Conservation (phyloP, 2,329 filamentous ascomycete species). For the Cordyceps cateniannulata region DNA sequence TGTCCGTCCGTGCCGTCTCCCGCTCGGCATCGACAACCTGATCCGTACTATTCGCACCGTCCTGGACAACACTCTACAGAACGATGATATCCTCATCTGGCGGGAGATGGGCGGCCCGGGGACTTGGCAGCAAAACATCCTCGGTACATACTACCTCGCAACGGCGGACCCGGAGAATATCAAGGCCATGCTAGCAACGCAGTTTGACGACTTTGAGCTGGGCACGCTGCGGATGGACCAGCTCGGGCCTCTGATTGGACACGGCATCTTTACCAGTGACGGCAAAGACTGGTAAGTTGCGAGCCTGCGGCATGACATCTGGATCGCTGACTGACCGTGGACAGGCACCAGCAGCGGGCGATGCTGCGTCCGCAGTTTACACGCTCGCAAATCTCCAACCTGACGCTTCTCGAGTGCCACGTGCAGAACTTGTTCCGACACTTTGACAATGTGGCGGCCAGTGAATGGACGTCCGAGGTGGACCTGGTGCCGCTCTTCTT, state of each 20-base stretch:
- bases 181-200: slow-evolving; percentile 41
- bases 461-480: slow-evolving; percentile 17
- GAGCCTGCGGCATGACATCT: no score
- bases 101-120: no score
- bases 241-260: slow-evolving; percentile 12
- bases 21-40: no score
- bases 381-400: slow-evolving; percentile 18
- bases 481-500: slow-evolving; percentile 41
- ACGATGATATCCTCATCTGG: no score
- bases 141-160: no score
- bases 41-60: no score
- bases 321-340: no score
- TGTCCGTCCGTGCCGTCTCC: no score
- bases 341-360: no score
- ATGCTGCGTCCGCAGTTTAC: slow-evolving; percentile 22
- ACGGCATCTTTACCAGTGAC: slow-evolving; percentile 14
- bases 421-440: slow-evolving; percentile 13
- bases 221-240: neutral
- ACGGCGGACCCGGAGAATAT: slow-evolving; percentile 39
- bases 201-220: slow-evolving; percentile 28
- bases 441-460: neutral
- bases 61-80: no score
- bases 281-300: slow-evolving; percentile 8
- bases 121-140: no score
- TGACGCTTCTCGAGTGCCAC: slow-evolving; percentile 20